Evolutionary conservation across 495 filamentous ascomycete species (phyloP), one percentile per base, ranked within the genome.

Genomic region (Neurospora pannonica): DNA sequence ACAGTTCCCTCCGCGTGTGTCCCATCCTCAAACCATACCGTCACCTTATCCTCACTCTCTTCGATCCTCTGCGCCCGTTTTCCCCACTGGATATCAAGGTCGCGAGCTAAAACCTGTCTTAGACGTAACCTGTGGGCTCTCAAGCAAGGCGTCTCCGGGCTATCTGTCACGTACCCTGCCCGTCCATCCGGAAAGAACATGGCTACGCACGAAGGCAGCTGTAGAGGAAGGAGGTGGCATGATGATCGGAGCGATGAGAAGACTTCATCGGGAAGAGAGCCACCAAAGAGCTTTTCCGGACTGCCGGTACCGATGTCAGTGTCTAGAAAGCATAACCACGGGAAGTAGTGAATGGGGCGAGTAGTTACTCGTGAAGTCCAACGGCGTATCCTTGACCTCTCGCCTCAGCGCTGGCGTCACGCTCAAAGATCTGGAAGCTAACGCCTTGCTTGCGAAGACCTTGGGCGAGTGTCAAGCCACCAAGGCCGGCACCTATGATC

Each of bases 1-100:
- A 86, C 75, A 36, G 79, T 76, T 0, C 83, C 84, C 10, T 76
- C 87, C 2, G 86, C 83, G 4, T 88, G 89, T 21, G 87, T 86
- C 70, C 89, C 89, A 79, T 94, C 93, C 40, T 89, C 89, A 86
- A 94, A 94, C 79, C 89, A 89, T 48, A 88, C 88, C 54, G 86
- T 88, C 39, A 92, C 82, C 78, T 88, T 86, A 69, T 83, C 88
- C 34, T 71, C 82, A 4, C 28, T 3, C 43, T 82, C 76, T 72
- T 81, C 79, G 11, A 84, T 74, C 24, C 54, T 37, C 9, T 70
- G 34, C 13, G 78, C 76, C 62, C 67, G 40, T 71, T 82, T 86
- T 13, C 78, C 79, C 77, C 79, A 85, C 17, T 79, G 77, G 11
- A 86, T 81, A 5, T 81, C 75, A 2, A 85, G 48, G 21, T 75